A percentile compares a stretch with the other conserved stretches of the same genome.
These are phyloP conservation scores for Fraxinus anomala DNA, from an alignment of 257 asterid species.

Conservation along the genomic window DNA sequence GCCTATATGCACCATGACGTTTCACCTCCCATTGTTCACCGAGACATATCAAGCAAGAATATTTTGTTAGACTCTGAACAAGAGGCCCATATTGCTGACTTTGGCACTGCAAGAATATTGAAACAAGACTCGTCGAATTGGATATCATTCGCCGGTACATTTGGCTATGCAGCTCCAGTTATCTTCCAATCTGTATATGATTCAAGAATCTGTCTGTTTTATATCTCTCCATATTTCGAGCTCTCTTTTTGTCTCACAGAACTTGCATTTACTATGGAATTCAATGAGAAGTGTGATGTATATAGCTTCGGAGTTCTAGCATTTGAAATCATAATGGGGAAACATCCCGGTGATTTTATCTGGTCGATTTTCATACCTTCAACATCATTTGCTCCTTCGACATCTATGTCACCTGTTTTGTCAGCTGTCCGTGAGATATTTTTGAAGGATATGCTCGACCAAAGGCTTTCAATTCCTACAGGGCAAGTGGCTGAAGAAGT, in stretches of 20 bases:
- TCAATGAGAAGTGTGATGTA: slow-evolving; percentile 38
- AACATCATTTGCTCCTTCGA: not conserved
- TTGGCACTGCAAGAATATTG: slow-evolving; percentile 33
- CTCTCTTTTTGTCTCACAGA: slow-evolving; percentile 14
- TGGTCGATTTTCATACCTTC: not conserved
- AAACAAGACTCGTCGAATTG: slow-evolving; percentile 29
- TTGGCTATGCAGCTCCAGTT: slow-evolving; percentile 45
- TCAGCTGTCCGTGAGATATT: not conserved
- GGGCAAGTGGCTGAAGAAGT: slow-evolving; percentile 21
- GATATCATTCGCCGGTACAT: slow-evolving; percentile 38
- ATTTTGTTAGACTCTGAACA: slow-evolving; percentile 27
- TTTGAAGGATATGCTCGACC: slow-evolving; percentile 28
- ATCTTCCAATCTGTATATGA: not conserved
- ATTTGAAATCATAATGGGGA: slow-evolving; percentile 45
- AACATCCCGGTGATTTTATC: slow-evolving; percentile 36
- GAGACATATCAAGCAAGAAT: slow-evolving; percentile 45
- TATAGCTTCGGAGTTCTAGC: slow-evolving; percentile 48
- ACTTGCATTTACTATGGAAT: slow-evolving; percentile 36
- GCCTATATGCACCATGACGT: slow-evolving; percentile 46
- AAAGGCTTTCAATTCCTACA: slow-evolving; percentile 22
- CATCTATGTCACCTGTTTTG: not conserved
- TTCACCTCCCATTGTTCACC: slow-evolving; percentile 45
- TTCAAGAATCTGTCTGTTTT: not conserved
- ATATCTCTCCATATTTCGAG: not conserved
- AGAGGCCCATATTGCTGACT: slow-evolving; percentile 30